Evolutionary conservation across 1,139 yeast species (phyloP), one percentile per base, ranked within the genome.

Genomic region (Yarrowia galli): DNA sequence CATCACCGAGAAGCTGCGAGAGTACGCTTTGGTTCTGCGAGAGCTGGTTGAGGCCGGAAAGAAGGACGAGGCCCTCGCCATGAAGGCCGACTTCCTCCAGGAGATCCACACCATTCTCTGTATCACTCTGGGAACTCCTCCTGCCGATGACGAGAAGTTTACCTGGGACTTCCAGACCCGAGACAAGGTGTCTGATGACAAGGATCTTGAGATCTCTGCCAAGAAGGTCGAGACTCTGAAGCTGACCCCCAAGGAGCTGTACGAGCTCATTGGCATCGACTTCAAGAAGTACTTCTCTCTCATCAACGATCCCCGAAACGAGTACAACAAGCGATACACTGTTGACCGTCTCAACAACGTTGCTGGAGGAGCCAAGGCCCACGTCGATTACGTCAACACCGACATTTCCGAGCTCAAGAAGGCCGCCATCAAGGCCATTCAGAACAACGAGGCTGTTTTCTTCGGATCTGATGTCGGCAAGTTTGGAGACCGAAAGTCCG

Each of bases 381-480:
- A 58, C 22, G 83, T 87, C 69, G 89, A 85, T 74, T 87, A 87
- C 73, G 87, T 87, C 69, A 87, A 87, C 74, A 82, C 85, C 32
- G 82, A 83, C 16, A 78, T 85, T 67, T 76, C 77, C 16, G 81
- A 78, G 48, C 78, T 87, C 71, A 87, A 87, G 76, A 70, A 80
- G 61, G 82, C 85, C 18, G 89, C 88, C 32, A 86, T 87, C 70
- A 80, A 80, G 68, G 83, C 86, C 84, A 82, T 87, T 74, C 81
- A 86, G 74, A 83, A 82, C 72, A 84, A 87, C 73, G 87, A 86
- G 72, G 91, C 91, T 0, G 86, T 87, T 15, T 87, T 87, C 77
- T 87, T 87, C 74, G 91, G 91, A 12, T 85, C 85, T n/a, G 91
- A 87, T 73, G 90, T 87, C 40, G 89, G 88, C 28, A 85, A 87